Base-by-base conservation (phyloP, 2,329 filamentous ascomycete species). In the Parasarocladium wereldwijsianum region DNA sequence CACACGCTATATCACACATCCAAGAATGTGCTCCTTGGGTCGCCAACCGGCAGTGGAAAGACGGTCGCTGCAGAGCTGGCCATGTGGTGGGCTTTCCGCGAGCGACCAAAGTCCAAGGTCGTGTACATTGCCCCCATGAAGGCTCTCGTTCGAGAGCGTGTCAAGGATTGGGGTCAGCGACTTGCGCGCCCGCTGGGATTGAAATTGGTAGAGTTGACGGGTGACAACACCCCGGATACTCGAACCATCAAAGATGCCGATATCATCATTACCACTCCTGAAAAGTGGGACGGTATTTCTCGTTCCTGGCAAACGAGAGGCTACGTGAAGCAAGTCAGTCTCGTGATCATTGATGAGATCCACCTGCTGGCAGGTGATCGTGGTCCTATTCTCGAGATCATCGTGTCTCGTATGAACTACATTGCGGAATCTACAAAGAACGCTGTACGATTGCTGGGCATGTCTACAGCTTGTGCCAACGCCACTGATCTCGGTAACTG, bases 41-140 rank as follows among this genome's bases (percentile, higher is more conserved):
- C 90, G 3, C 92, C 90, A 0, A 98, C 92, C 0, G 90, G 90
- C 34, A 93, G 85, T 63, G 90, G 90, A 34, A 98, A 98, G 62
- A 98, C 92, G 1, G 81, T 98, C 23, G 90, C 92, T 12, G 85
- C 82, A 28, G 90, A 98, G 49, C 58, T 98, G 36, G 86, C 92
- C 16, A 96, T 98, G 87, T 98, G 92, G 92, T 94, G 86, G 85
- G 87, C 90, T 3, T 96, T 98, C 57, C 75, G 86, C 10, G 86
- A 94, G 49, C 78, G 79, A 29, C 90, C 90, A 2, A 85, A 86
- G 4, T 93, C 85, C 4, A 98, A 98, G 57, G 86, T 98, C 3
- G 90, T 98, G 9, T 98, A 98, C 51, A 96, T 98, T 47, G 90
- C 90, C 3, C 92, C 92, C 0, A 98, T 98, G 92, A 98, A 98